Evolutionary conservation across 495 filamentous ascomycete species (phyloP).

Genomic region (Penicillium nucicola): DNA sequence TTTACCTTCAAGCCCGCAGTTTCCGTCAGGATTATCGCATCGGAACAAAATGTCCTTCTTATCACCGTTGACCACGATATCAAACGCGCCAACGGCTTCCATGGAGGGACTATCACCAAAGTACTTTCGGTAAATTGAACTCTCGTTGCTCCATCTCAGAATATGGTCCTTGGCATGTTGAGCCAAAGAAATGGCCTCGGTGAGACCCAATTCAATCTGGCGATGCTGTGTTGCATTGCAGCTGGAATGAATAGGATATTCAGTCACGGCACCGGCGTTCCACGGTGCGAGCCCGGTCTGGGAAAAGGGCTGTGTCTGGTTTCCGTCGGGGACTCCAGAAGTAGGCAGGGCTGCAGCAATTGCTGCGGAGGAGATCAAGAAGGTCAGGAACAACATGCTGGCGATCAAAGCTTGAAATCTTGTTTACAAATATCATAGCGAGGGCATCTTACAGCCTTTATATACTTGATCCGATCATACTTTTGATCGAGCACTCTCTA

Average conservation of each 20-base stretch:
- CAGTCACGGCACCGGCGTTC: constrained; percentile 18
- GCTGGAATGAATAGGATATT: constrained; percentile 50
- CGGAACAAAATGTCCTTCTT: constrained; percentile 48
- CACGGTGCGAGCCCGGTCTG: constrained; percentile 8
- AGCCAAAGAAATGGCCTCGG: constrained; percentile 47
- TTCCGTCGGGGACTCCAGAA: background rate
- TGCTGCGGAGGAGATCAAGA: constrained; percentile 2
- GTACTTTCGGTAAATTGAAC: constrained; percentile 54
- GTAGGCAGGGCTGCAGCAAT: constrained; percentile 9
- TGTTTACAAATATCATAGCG: background rate
- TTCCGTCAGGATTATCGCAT: constrained; percentile 57
- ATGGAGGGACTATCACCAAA: constrained; percentile 50
- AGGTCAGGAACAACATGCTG: background rate
- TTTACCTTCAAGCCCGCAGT: constrained; percentile 48
- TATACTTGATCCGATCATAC: background rate
- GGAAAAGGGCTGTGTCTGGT: constrained; percentile 9
- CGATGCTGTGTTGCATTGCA: constrained; percentile 52
- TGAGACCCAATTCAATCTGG: constrained; percentile 45
- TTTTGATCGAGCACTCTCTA: background rate
- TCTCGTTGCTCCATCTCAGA: constrained; percentile 47
- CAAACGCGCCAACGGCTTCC: constrained; percentile 51
- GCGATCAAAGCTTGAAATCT: background rate
- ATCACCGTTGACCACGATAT: constrained; percentile 46
- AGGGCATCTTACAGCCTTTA: background rate
- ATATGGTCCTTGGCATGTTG: constrained; percentile 46